phyloP scores from a whole-genome alignment of 2,329 filamentous ascomycete species.

The Ophioceras dolichostomum region DNA sequence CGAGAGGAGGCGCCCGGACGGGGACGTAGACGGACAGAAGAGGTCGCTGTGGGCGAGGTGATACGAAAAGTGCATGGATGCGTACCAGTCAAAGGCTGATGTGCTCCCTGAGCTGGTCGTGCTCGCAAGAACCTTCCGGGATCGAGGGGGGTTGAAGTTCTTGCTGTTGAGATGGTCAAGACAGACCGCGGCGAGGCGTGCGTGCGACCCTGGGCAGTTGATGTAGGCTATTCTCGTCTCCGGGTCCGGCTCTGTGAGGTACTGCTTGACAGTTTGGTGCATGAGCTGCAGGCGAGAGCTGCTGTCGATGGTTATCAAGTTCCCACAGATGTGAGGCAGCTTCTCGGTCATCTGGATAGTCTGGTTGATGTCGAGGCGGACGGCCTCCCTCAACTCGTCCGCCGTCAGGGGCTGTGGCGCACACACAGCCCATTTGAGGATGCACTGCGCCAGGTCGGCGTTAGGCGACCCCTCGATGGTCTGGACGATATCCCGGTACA shows the following conservation, averaged over 20 bases:
- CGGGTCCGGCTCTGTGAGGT: background rate
- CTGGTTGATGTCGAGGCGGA: conserved; percentile 5
- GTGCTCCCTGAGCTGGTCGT: background rate
- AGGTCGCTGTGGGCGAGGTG: background rate
- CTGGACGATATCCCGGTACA: background rate
- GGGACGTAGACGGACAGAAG: too few species aligned
- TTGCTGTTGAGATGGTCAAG: background rate
- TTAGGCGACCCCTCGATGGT: background rate
- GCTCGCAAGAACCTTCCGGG: too few species aligned
- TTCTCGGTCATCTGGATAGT: background rate
- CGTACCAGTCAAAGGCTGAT: background rate
- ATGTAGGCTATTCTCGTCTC: background rate
- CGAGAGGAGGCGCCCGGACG: too few species aligned
- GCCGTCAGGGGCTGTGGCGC: background rate
- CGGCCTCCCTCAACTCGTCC: conserved; percentile 5
- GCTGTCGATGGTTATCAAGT: background rate
- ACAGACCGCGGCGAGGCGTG: background rate
- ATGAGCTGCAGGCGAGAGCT: background rate
- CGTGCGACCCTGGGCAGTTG: background rate
- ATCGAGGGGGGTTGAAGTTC: too few species aligned
- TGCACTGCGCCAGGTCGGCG: background rate
- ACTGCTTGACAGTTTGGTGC: background rate
- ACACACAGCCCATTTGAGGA: background rate
- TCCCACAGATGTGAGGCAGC: background rate
- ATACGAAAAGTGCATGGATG: background rate